Conservation (phyloP, 164 flowering plant species). For the Pachysandra terminalis region DNA sequence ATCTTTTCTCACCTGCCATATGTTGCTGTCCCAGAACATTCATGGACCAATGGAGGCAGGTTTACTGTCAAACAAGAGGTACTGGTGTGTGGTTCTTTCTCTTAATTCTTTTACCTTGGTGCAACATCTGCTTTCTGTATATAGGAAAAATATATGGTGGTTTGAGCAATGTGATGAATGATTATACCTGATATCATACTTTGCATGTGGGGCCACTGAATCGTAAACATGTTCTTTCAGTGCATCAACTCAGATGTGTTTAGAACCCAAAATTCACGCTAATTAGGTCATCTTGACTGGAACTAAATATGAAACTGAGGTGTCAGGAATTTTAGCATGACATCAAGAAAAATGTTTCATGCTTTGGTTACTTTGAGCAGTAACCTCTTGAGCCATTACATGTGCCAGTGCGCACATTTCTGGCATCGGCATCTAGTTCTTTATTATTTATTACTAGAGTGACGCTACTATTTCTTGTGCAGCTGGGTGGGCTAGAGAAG, state of each 20-base stretch:
- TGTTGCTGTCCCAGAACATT: background rate
- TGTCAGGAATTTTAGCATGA: too few species aligned
- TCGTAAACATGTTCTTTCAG: background rate
- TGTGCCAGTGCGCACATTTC: background rate
- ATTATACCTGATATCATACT: background rate
- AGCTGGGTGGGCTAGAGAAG: constrained; percentile 9
- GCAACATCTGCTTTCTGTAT: background rate
- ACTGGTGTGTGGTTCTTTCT: background rate
- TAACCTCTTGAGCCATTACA: background rate
- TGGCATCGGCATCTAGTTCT: background rate
- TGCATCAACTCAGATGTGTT: background rate
- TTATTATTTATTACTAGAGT: background rate
- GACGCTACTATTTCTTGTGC: constrained; percentile 3
- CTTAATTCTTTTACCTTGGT: background rate
- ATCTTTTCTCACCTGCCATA: constrained; percentile 14
- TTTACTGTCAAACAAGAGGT: constrained; percentile 18
- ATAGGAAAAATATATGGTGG: background rate
- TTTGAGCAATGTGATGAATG: too few species aligned
- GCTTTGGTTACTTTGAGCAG: too few species aligned
- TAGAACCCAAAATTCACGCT: background rate
- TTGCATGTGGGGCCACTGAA: background rate
- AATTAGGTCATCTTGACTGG: background rate
- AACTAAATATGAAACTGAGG: background rate
- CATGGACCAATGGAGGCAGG: constrained; percentile 1
- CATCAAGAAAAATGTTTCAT: too few species aligned